These are phyloP conservation scores for Dianthus caryophyllus DNA, from an alignment of 148 eudicot species.

Conservation along the genomic window DNA sequence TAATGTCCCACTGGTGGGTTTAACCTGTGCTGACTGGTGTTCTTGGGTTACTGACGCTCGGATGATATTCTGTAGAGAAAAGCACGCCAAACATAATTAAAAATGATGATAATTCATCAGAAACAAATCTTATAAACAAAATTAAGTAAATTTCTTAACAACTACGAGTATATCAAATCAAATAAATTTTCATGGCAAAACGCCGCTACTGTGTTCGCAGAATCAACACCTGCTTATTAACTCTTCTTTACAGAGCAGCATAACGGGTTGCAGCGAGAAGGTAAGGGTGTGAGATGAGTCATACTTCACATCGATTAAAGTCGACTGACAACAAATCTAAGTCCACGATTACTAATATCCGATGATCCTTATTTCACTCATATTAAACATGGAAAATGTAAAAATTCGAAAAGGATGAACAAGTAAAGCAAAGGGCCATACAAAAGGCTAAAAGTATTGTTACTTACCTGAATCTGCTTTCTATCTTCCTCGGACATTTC, in stretches of 20 bases:
- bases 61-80: conserved; percentile 58
- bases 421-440: conserved; percentile 1
- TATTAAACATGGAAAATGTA: neutral
- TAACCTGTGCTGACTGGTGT: conserved; percentile 36
- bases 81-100: conserved; percentile 6
- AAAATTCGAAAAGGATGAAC: neutral
- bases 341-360: too few relatives aligned
- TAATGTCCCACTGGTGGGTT: conserved; percentile 41
- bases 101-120: neutral
- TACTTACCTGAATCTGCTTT: conserved; percentile 83
- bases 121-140: neutral
- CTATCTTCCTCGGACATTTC: conserved; percentile 65
- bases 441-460: conserved; percentile 10
- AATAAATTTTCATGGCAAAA: neutral
- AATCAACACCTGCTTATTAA: too few relatives aligned
- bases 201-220: neutral
- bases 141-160: neutral
- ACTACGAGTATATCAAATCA: neutral
- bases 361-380: neutral
- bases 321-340: too few relatives aligned
- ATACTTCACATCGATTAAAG: too few relatives aligned
- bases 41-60: conserved; percentile 92
- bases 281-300: too few relatives aligned
- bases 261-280: too few relatives aligned
- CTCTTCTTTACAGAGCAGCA: too few relatives aligned